Base-by-base conservation (phyloP, 805 yeast species). In the Yarrowia hollandica region DNA sequence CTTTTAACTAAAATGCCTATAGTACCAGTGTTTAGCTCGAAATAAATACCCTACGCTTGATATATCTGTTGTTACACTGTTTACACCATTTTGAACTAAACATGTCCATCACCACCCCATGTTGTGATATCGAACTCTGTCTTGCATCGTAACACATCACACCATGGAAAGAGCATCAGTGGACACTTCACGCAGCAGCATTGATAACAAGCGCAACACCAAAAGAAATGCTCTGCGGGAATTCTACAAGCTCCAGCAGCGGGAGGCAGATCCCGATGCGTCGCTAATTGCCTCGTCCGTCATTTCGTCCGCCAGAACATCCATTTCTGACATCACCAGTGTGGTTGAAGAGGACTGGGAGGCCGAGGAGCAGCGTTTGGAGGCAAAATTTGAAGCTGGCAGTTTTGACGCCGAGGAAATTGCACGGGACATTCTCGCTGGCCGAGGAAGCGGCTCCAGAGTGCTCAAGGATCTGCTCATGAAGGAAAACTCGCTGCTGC, bases 221-320 rank as follows among this genome's bases (percentile, higher is more conserved):
- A 52, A 52, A 7, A 22, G 59, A 30, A 31, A 15, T 11, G 74
- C 74, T 6, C 66, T 72, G 19, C 62, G 75, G 8, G 73, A 72
- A 55, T 72, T 72, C 57, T 72, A 72, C 65, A 68, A 67, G 61
- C 66, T 72, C 4, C 70, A 68, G 48, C 56, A 30, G 6, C 57
- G 30, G 2, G 25, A 21, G 1, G 21, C 46, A 2, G 50, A 31
- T 21, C 35, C 44, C 4, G 58, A 52, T 14, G 22, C 58, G 4
- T 55, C 59, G 3, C 25, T 35, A 4, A 33, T 55, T 3, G 50
- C 48, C 7, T 39, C 59, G 1, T 39, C 50, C 5, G 50, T 39
- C 23, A 37, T 37, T 12, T 52, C 58, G 9, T 52, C 58, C 2
- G 58, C 58, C 3, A 19, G 58, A 16, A 52, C 58, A 2, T 28